Conservation (phyloP, 1,284 basidiomycete species). For the Singerocomus rubriflavus region DNA sequence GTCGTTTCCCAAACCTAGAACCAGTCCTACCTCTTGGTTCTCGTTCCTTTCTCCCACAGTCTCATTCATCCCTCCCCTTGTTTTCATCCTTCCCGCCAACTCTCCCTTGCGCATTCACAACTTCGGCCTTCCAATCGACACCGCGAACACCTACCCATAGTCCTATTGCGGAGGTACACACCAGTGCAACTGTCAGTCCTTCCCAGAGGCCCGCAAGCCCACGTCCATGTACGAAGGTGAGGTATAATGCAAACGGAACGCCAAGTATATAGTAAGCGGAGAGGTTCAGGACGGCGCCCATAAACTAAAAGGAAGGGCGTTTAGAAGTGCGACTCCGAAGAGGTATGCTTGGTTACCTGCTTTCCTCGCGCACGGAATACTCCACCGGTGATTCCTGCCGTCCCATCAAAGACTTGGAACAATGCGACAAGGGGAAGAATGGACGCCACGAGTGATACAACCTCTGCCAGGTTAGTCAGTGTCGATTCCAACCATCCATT, state of each 20-base stretch:
- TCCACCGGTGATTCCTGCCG: conserved; percentile 65
- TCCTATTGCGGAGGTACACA: conserved; percentile 53
- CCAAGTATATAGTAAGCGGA: conserved; percentile 66
- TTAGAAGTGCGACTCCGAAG: not conserved
- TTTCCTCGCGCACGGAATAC: conserved; percentile 79
- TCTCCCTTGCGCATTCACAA: conserved; percentile 46
- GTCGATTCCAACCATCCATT: not conserved
- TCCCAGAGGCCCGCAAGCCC: conserved; percentile 63
- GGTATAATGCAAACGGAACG: conserved; percentile 65
- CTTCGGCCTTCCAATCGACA: conserved; percentile 65
- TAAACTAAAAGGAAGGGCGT: conserved; percentile 31
- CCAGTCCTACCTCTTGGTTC: not conserved
- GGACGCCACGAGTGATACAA: conserved; percentile 62
- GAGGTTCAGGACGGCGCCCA: conserved; percentile 63
- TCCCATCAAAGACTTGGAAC: conserved; percentile 83
- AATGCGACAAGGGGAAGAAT: conserved; percentile 76
- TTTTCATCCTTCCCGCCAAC: conserved; percentile 16
- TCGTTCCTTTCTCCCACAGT: not conserved
- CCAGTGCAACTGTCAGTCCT: conserved; percentile 60
- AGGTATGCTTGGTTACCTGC: conserved; percentile 42
- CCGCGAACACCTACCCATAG: conserved; percentile 44
- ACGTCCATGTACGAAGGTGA: conserved; percentile 52
- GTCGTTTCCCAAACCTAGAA: no score
- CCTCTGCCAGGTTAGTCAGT: conserved; percentile 38
- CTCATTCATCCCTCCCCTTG: not conserved